Conservation (phyloP, 345 rosid genomes). For the Raphanus raphanistrum region DNA sequence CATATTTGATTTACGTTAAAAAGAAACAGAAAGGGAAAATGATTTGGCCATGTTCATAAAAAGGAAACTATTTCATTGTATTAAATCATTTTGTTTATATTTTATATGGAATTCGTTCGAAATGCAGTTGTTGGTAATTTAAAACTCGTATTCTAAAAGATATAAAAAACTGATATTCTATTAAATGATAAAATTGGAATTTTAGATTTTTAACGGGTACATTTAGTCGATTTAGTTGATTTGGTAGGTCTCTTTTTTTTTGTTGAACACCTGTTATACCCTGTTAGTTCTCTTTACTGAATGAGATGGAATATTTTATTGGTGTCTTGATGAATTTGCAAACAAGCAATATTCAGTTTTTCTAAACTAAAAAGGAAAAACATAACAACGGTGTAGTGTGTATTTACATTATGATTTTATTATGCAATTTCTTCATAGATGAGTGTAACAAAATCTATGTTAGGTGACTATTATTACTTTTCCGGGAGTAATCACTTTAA, state of each 20-base stretch:
- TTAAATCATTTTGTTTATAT: slow-evolving; percentile 9
- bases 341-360: background rate
- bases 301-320: background rate
- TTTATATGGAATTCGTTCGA: background rate
- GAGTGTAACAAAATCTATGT: background rate
- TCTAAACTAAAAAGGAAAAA: background rate
- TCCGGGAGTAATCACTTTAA: background rate
- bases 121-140: background rate
- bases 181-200: background rate
- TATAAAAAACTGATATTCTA: background rate
- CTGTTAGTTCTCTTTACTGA: slow-evolving; percentile 15
- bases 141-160: background rate
- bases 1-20: slow-evolving; percentile 27
- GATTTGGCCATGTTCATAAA: background rate
- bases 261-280: too few species aligned
- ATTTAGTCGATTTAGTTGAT: slow-evolving; percentile 13
- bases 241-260: background rate
- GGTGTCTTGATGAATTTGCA: background rate
- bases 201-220: background rate
- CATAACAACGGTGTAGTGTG: background rate
- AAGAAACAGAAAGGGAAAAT: slow-evolving; percentile 2
- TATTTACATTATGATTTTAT: background rate
- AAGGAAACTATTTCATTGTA: slow-evolving; percentile 13
- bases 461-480: background rate
- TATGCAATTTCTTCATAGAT: background rate